Conservation (phyloP, 148 eudicot genomes). For the Fallopia convolvulus region DNA sequence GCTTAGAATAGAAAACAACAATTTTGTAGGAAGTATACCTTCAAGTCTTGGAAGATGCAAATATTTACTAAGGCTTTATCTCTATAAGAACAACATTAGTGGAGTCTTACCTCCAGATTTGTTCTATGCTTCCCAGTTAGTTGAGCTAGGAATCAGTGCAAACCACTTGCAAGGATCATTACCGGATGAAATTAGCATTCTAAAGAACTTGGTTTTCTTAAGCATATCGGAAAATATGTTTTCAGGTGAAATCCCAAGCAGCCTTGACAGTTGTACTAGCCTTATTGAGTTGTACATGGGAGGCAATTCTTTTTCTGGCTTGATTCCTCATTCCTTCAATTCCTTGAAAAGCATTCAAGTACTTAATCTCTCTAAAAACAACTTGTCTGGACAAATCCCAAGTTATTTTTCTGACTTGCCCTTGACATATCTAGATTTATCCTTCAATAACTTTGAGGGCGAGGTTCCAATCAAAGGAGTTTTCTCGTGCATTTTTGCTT, state of each 20-base stretch:
- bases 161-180: conserved; percentile 30
- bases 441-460: conserved; percentile 34
- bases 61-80: conserved; percentile 15
- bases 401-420: conserved; percentile 10
- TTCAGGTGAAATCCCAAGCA: conserved; percentile 24
- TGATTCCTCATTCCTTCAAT: conserved; percentile 21
- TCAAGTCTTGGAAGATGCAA: conserved; percentile 27
- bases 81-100: conserved; percentile 20
- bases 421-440: conserved; percentile 17
- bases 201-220: conserved; percentile 21
- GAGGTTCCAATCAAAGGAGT: conserved; percentile 28
- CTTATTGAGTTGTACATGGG: conserved; percentile 19
- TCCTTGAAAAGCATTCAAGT: conserved; percentile 15
- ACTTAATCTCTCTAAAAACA: conserved; percentile 33
- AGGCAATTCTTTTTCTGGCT: conserved; percentile 28
- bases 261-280: conserved; percentile 20
- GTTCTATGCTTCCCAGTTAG: conserved; percentile 14
- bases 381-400: conserved; percentile 34
- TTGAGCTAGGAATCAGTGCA: conserved; percentile 10
- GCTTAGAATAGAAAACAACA: conserved; percentile 16
- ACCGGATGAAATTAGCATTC: conserved; percentile 22
- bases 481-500: conserved; percentile 22
- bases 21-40: conserved; percentile 31
- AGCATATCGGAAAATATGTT: conserved; percentile 21
- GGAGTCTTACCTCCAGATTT: conserved; percentile 31